Evolutionary conservation across 2,329 filamentous ascomycete species (phyloP), one percentile per base, ranked within the genome.

Genomic region (Endoconidiophora polonica): DNA sequence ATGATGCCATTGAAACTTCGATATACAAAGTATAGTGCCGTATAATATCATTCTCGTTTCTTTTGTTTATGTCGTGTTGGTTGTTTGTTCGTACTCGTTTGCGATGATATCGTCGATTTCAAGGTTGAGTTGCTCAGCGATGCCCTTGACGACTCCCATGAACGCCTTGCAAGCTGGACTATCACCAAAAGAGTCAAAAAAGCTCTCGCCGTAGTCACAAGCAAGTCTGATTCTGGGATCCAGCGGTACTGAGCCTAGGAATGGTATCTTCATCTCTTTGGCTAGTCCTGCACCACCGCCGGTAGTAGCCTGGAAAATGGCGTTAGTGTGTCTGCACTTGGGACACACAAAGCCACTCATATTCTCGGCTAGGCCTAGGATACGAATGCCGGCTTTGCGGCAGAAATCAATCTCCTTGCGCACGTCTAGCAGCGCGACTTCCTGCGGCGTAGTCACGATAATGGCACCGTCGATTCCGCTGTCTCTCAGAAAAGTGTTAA

Each of bases 351-450:
- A 98, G 3, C 87, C 86, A 52, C 81, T 86, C 91, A 98, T 98
- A 61, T 98, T 98, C 70, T 98, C 91, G 14, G 94, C 91, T 39
- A 98, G 70, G 0, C 91, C 91, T 3, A 98, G 65, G 5, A 98
- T 77, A 44, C 72, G 75, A 57, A 98, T 96, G 3, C 85, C 86
- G 0, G 91, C 91, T 66, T 98, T 98, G 52, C 80, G 74, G 66
- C 93, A 98, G 61, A 98, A 98, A 61, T 98, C 90, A 52, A 98
- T 90, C 65, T 98, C 91, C 66, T 95, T 96, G 57, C 91, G 73
- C 10, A 98, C 91, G 62, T 98, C 91, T 42, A 98, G 71, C 49
- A 98, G 69, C 2, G 83, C 77, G 16, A 96, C 86, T 65, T 98
- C 93, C 63, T 98, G 91, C 1, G 91, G 91, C 4, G 91, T 98